Evolutionary conservation across 495 filamentous ascomycete genomes (phyloP), one percentile per base, ranked within the genome.

Genomic region (Penicillium parvum): DNA sequence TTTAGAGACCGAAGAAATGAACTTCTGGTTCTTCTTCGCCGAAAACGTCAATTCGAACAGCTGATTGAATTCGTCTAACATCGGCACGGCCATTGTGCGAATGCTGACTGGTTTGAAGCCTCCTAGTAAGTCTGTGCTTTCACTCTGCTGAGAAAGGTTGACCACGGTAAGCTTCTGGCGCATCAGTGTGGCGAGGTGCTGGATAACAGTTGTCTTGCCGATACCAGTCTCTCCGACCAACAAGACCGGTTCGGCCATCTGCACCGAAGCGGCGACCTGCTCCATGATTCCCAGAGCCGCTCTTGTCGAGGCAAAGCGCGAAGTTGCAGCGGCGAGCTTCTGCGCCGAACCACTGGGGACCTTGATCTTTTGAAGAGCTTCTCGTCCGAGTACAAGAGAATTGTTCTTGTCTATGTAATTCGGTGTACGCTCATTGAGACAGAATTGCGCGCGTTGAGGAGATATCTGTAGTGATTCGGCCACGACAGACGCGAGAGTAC

Each of bases 201-300:
- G 94, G 32, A 99, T 81, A 9, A 91, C 83, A 1, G 90, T 90
- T 2, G 94, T 99, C 65, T 99, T 99, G 55, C 94, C 94, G 36
- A 92, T 95, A 66, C 94, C 94, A 3, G 94, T 99, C 67, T 99
- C 94, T 48, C 94, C 94, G 26, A 99, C 92, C 37, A 99, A 79
- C 19, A 99, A 66, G 7, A 95, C 77, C 2, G 94, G 92, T 57
- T 99, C 94, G 3, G 79, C 76, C 61, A 90, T 81, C 43, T 84
- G 79, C 10, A 96, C 77, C 1, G 90, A 82, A 20, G 85, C 82
- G 4, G 85, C 83, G 44, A 96, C 83, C 60, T 91, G 86, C 57
- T 99, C 92, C 47, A 97, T 74, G 4, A 71, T 57, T 28, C 59
- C 59, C 32, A 73, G 43, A 8, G 69, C 68, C 2, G 68, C 61